Conservation (phyloP, 2,329 filamentous ascomycete genomes). For the Trichoderma sp. region DNA sequence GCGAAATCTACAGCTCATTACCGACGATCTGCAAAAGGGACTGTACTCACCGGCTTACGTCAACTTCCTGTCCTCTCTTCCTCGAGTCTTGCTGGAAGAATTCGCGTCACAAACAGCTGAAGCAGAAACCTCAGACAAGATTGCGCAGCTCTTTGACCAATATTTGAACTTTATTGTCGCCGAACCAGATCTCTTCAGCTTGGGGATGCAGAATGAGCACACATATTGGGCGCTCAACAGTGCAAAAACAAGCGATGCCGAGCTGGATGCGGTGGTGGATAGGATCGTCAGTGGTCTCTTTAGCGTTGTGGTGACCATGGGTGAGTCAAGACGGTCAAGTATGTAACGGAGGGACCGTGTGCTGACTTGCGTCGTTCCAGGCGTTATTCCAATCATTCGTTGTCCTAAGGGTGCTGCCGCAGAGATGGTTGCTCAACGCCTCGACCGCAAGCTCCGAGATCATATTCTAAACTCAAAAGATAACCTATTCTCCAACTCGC, state of each 20-base stretch:
- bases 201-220: constrained; percentile 86
- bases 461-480: constrained; percentile 98
- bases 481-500: constrained; percentile 79
- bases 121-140: constrained; percentile 80
- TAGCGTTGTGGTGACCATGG: constrained; percentile 97
- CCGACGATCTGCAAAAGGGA: constrained; percentile 77
- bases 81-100: constrained; percentile 85
- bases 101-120: constrained; percentile 86
- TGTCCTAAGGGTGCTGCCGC: constrained; percentile 91
- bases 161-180: constrained; percentile 97
- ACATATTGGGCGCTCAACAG: constrained; percentile 97
- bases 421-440: constrained; percentile 88
- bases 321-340: constrained; percentile 43
- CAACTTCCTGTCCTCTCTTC: constrained; percentile 94
- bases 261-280: constrained; percentile 83
- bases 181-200: constrained; percentile 90
- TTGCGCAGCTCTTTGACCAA: constrained; percentile 92
- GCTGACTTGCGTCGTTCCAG: constrained; percentile 39
- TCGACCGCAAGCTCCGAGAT: constrained; percentile 92
- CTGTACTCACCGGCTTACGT: constrained; percentile 93
- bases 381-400: constrained; percentile 89
- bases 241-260: constrained; percentile 82
- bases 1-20: constrained; percentile 78
- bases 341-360: neutral
- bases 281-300: constrained; percentile 94